Evolutionary conservation across 2,329 filamentous ascomycete genomes (phyloP).

Genomic region (Conoideocrella luteorostrata): DNA sequence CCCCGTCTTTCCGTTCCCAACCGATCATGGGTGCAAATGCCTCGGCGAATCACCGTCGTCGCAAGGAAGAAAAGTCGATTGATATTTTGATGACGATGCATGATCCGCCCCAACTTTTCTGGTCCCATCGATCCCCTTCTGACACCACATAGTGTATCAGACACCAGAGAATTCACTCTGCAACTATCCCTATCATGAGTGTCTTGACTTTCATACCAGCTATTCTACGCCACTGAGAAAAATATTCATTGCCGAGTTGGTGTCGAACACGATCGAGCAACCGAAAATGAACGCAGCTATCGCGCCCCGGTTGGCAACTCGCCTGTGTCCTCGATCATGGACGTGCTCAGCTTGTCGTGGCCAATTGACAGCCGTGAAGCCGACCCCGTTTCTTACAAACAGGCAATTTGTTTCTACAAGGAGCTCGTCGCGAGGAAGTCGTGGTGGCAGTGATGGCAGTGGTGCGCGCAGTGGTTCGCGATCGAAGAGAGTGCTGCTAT

Average conservation of each 20-base stretch:
- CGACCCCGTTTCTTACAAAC: conserved; percentile 18
- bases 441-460: conserved; percentile 13
- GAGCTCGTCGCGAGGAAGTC: conserved; percentile 15
- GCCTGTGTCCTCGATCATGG: conserved; percentile 35
- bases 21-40: conserved; percentile 6
- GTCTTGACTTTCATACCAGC: conserved; percentile 1
- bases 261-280: conserved; percentile 1
- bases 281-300: conserved; percentile 36
- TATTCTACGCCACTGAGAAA: conserved; percentile 8
- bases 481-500: conserved; percentile 31
- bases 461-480: conserved; percentile 9
- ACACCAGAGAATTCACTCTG: background rate
- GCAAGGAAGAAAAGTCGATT: conserved; percentile 4
- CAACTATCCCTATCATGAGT: conserved; percentile 10
- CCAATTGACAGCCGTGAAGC: conserved; percentile 28
- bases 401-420: conserved; percentile 25
- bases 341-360: conserved; percentile 40
- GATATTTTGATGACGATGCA: conserved; percentile 11
- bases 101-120: conserved; percentile 7
- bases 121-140: background rate
- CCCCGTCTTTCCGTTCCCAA: conserved; percentile 7
- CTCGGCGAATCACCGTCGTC: conserved; percentile 16
- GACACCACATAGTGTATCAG: background rate
- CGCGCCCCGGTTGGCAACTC: conserved; percentile 30
- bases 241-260: background rate